phyloP scores from a whole-genome alignment of 2,329 filamentous ascomycete species.

The Dactylellina haptotyla region DNA sequence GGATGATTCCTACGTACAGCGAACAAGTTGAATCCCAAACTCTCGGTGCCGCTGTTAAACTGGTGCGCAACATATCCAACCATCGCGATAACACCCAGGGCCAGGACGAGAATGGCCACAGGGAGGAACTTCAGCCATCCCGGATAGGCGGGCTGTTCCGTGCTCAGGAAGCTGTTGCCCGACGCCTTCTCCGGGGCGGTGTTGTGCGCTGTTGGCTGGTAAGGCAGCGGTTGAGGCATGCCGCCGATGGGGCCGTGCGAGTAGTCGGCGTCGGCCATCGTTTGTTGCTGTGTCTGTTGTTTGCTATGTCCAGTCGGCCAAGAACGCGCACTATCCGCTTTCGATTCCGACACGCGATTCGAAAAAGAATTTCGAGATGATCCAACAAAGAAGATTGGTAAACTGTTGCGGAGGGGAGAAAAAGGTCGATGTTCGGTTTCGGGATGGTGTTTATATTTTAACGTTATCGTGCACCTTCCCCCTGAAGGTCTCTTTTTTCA shows the following conservation, averaged over 20 bases:
- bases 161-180: constrained; percentile 13
- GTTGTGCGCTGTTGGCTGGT: no score
- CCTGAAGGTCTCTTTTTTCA: no score
- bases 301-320: constrained; percentile 35
- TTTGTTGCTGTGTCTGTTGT: not conserved
- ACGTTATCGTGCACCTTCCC: no score
- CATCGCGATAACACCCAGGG: constrained; percentile 37
- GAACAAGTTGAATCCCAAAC: constrained; percentile 42
- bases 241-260: constrained; percentile 1
- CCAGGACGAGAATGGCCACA: constrained; percentile 23
- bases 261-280: no score
- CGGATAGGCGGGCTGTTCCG: constrained; percentile 7
- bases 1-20: constrained; percentile 33
- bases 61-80: constrained; percentile 23
- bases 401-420: no score
- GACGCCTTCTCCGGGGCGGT: not conserved
- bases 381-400: no score
- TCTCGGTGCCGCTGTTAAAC: not conserved
- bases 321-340: no score
- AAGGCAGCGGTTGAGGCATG: no score
- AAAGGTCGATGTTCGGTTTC: no score
- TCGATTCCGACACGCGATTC: no score
- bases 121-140: constrained; percentile 33
- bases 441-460: no score
- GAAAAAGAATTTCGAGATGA: no score